Base-by-base conservation (phyloP, 2,329 filamentous ascomycete species). In the Colletotrichum ledebouriae region DNA sequence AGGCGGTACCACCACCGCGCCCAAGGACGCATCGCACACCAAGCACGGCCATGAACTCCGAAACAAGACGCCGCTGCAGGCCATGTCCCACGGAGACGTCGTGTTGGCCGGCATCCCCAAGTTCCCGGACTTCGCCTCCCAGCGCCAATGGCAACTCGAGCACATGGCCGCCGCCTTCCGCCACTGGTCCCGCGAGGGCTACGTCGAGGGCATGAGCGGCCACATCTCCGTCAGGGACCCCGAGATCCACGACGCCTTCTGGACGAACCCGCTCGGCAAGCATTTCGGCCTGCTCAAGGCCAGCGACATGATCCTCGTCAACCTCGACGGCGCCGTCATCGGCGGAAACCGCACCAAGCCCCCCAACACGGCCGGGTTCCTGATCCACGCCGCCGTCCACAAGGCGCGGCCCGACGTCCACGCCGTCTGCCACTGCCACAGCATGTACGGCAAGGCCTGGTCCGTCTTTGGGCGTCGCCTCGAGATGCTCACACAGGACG, bases 91-190 rank as follows among this genome's bases (percentile, higher is more conserved):
- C 44, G 78, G 78, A 33, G 74, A 76, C 13, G 70, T 77, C 29
- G 76, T 60, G 20, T 34, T 63, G 12, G 50, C 71, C 74, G 77
- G 78, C 13, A 78, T 79, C 62, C 77, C 78, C 15, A 76, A 71
- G 6, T 78, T 78, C 70, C 74, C 74, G 29, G 72, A 63, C 52
- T 77, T 73, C 63, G 71, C 67, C 12, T 72, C 71, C 41, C 73
- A 90, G 63, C 86, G 89, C n/a, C 80, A 82, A 72, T 72, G 71
- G 71, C 67, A 87, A 67, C 81, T 90, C 4, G 83, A 87, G 42
- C 89, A 91, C 75, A 89, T 90, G 81, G 87, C 89, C 6, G 85
- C 86, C 3, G 89, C 88, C 4, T 93, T 93, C 78, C 87, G 90
- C 33, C 85, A 91, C 74, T 92, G 91, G 76, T 83, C 88, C 1